Percentiles rank a stretch among this genome's conserved stretches.
phyloP scores from a whole-genome alignment of 164 flowering plant genomes.

The Vitis amurensis region DNA sequence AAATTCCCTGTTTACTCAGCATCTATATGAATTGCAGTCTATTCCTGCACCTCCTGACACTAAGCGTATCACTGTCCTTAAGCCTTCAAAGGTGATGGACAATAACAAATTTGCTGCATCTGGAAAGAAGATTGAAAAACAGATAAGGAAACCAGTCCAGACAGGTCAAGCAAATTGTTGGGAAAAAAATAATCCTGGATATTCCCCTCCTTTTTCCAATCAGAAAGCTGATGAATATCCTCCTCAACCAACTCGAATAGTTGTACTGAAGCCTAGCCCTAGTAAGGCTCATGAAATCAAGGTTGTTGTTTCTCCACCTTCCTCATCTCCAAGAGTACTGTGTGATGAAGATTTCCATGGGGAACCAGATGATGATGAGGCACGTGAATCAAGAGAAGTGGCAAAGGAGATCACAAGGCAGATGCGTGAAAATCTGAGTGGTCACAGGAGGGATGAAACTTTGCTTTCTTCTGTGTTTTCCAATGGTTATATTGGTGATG shows the following conservation, averaged over 20 bases:
- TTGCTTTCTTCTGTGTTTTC: constrained; percentile 71
- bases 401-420: constrained; percentile 64
- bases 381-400: constrained; percentile 56
- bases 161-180: constrained; percentile 32
- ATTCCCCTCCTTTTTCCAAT: constrained; percentile 27
- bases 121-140: constrained; percentile 37
- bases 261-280: constrained; percentile 76
- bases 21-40: constrained; percentile 44
- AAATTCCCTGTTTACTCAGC: constrained; percentile 61
- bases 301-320: constrained; percentile 48
- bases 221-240: constrained; percentile 37
- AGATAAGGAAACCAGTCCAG: constrained; percentile 32
- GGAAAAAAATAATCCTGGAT: constrained; percentile 29
- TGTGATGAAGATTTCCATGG: constrained; percentile 35
- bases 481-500: constrained; percentile 85
- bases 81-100: constrained; percentile 67
- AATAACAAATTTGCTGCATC: constrained; percentile 24
- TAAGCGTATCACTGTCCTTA: constrained; percentile 84
- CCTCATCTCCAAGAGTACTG: constrained; percentile 37
- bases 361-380: constrained; percentile 49
- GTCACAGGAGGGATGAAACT: constrained; percentile 62
- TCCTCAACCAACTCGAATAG: constrained; percentile 55
- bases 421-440: constrained; percentile 57
- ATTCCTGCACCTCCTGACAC: constrained; percentile 59
- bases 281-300: constrained; percentile 49